Conservation (phyloP, 2,329 filamentous ascomycete genomes). For the Aspergillus persii region DNA sequence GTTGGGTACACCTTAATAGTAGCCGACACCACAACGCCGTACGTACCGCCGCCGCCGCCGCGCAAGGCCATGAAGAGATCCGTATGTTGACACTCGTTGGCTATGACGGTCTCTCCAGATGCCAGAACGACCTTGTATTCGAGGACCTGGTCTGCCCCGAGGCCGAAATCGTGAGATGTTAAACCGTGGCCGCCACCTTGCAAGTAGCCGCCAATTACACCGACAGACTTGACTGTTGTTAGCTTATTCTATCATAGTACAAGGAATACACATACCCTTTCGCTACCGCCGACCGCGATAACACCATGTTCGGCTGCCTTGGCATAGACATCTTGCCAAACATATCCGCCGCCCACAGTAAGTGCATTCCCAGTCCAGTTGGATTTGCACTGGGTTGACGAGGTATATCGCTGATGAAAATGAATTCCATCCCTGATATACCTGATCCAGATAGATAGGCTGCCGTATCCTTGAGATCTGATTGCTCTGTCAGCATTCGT, state of each 20-base stretch:
- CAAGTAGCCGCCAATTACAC: conserved; percentile 35
- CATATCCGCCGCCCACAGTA: conserved; percentile 26
- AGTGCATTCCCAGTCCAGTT: conserved; percentile 34
- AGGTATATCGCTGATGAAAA: conserved; percentile 28
- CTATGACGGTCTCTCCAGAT: conserved; percentile 34
- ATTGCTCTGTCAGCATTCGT: conserved; percentile 54
- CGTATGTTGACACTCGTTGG: conserved; percentile 32
- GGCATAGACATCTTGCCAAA: conserved; percentile 25
- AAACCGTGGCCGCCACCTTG: conserved; percentile 44
- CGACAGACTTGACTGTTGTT: conserved; percentile 12
- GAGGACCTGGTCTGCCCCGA: conserved; percentile 47
- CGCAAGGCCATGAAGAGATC: conserved; percentile 16
- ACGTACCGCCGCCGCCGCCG: conserved; percentile 16
- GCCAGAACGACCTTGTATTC: conserved; percentile 43
- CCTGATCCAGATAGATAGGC: conserved; percentile 21
- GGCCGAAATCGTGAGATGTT: conserved; percentile 38
- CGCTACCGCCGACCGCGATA: conserved; percentile 30
- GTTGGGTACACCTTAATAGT: conserved; percentile 15
- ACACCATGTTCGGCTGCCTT: conserved; percentile 23
- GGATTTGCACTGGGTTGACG: conserved; percentile 32
- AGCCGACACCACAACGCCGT: conserved; percentile 12
- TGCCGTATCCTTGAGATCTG: conserved; percentile 27
- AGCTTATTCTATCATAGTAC: too few relatives aligned
- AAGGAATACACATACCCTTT: conserved; percentile 7
- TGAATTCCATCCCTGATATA: conserved; percentile 49